Percentiles rank a stretch among this genome's conserved stretches.
Evolutionary conservation across 352 stramenopile genomes (phyloP).

Genomic region (Phytophthora sojae): DNA sequence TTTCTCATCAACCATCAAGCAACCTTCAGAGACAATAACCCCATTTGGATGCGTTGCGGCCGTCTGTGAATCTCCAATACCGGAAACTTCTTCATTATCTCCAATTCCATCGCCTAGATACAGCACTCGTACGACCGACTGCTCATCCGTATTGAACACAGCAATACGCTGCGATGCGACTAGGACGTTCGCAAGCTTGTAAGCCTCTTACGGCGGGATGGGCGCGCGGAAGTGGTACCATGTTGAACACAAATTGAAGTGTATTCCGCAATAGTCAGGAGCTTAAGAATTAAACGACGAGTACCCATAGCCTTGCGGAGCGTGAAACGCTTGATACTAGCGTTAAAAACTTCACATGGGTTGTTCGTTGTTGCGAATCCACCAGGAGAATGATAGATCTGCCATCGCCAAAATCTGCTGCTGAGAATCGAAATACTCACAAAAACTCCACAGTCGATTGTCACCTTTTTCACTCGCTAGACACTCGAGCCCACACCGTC

Average conservation of each 20-base stretch:
- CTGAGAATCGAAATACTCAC: slow-evolving; percentile 11
- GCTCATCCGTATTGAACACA: not conserved
- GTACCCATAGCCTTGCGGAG: too few relatives aligned
- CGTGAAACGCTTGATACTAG: too few relatives aligned
- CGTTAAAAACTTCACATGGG: too few relatives aligned
- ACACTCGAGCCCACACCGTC: not conserved
- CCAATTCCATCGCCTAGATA: too few relatives aligned
- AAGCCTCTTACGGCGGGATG: too few relatives aligned
- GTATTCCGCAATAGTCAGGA: too few relatives aligned
- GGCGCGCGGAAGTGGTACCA: too few relatives aligned
- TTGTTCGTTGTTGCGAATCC: slow-evolving; percentile 24
- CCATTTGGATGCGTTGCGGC: not conserved
- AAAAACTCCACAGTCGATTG: slow-evolving; percentile 1
- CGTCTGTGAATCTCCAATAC: not conserved
- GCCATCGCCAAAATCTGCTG: slow-evolving; percentile 24
- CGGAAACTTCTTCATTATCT: not conserved
- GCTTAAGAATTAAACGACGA: too few relatives aligned
- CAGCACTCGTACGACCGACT: not conserved
- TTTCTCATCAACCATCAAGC: not conserved
- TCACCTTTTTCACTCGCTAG: not conserved
- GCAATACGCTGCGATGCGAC: too few relatives aligned
- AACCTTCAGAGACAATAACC: not conserved
- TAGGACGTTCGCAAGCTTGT: too few relatives aligned
- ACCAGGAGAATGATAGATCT: slow-evolving; percentile 22
- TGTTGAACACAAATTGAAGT: not conserved